Percentiles rank a stretch among this genome's conserved stretches.
These are phyloP conservation scores for Aureobasidium zeae DNA, from an alignment of 2,329 filamentous ascomycete genomes.

Conservation along the genomic window DNA sequence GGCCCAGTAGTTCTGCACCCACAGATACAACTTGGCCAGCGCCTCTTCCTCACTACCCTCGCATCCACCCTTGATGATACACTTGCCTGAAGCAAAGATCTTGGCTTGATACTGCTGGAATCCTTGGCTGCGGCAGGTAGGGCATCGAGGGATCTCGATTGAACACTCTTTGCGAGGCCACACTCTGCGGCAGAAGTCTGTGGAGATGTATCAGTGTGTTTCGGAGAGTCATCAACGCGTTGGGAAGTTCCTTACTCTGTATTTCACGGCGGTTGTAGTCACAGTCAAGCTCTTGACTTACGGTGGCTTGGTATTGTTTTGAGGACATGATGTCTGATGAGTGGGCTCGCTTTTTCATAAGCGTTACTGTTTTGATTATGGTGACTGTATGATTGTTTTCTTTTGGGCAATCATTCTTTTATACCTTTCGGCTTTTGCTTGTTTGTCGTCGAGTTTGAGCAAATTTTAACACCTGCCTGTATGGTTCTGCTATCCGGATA, in stretches of 20 bases:
- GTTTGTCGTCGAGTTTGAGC: no score
- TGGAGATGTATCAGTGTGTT: neutral
- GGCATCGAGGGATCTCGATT: neutral
- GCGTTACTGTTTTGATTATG: no score
- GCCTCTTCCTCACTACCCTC: slow-evolving; percentile 3
- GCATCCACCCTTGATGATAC: slow-evolving; percentile 1
- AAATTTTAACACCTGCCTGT: no score
- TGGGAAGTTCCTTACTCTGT: neutral
- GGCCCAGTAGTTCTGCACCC: neutral
- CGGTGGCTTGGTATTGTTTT: neutral
- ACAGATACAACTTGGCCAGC: neutral
- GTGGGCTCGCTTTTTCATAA: no score
- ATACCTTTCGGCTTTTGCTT: no score
- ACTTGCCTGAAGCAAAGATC: neutral
- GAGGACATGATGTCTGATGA: neutral
- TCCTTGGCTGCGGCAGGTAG: neutral
- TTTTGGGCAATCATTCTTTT: no score
- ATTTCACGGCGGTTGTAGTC: neutral
- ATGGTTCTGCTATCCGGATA: no score
- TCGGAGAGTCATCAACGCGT: no score
- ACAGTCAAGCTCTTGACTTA: neutral
- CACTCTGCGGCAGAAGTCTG: neutral
- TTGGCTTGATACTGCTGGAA: slow-evolving; percentile 3
- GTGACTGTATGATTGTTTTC: no score
- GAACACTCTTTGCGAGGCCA: neutral